Percentiles rank a stretch among this genome's conserved stretches.
Evolutionary conservation across 192 early-diverging fungal species (phyloP).

Genomic region (Mycoemilia scoparia): DNA sequence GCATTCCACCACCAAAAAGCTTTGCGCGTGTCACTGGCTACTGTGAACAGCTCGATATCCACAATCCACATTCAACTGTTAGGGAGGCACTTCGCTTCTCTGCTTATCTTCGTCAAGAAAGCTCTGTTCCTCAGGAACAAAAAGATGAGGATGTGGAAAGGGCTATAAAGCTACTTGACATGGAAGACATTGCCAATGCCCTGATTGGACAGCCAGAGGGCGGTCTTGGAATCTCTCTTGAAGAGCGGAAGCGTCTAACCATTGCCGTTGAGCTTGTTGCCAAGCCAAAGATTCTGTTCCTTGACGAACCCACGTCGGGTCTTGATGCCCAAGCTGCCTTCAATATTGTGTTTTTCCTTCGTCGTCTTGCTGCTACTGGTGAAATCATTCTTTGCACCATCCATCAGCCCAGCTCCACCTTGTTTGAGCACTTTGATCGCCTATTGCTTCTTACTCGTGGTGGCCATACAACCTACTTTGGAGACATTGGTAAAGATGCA

Average conservation of each 20-base stretch:
- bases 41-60: slow-evolving; percentile 26
- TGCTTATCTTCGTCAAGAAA: slow-evolving; percentile 47
- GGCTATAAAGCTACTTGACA: slow-evolving; percentile 54
- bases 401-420: slow-evolving; percentile 68
- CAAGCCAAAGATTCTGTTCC: slow-evolving; percentile 60
- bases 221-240: slow-evolving; percentile 63
- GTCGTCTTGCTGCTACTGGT: slow-evolving; percentile 39
- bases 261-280: slow-evolving; percentile 74
- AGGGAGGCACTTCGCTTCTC: slow-evolving; percentile 45
- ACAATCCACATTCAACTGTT: slow-evolving; percentile 15
- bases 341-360: slow-evolving; percentile 56
- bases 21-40: slow-evolving; percentile 25
- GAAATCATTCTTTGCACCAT: slow-evolving; percentile 66
- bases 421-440: slow-evolving; percentile 76
- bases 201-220: slow-evolving; percentile 52
- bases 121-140: slow-evolving; percentile 37
- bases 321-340: slow-evolving; percentile 59
- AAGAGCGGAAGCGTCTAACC: slow-evolving; percentile 73
- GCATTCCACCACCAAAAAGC: slow-evolving; percentile 16
- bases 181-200: slow-evolving; percentile 52
- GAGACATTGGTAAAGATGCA: slow-evolving; percentile 53
- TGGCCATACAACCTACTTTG: slow-evolving; percentile 64
- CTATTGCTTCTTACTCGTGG: slow-evolving; percentile 61
- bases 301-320: slow-evolving; percentile 83
- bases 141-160: slow-evolving; percentile 56